Conservation (phyloP, 1,284 basidiomycete genomes). For the Puccinia novopanici region DNA sequence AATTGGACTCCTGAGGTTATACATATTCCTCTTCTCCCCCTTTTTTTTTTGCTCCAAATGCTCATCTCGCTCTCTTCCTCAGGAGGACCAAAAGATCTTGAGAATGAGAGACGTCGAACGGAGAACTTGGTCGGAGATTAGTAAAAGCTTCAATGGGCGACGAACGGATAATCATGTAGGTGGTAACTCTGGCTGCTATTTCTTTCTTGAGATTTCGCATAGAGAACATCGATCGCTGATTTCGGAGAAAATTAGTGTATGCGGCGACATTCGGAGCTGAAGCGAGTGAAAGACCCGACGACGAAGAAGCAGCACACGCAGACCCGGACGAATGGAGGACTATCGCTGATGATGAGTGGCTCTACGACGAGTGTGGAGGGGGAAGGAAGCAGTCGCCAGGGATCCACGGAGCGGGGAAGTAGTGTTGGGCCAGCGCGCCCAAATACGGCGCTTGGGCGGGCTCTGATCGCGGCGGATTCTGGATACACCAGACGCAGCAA, state of each 20-base stretch:
- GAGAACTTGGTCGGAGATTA: slow-evolving; percentile 52
- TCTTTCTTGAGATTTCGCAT: not conserved
- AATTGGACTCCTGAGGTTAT: slow-evolving; percentile 36
- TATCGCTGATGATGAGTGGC: not conserved
- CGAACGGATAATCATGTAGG: slow-evolving; percentile 53
- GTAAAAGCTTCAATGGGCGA: slow-evolving; percentile 45
- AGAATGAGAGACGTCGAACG: slow-evolving; percentile 50
- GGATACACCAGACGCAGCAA: not conserved
- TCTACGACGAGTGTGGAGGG: not conserved
- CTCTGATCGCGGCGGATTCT: not conserved
- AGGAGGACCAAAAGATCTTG: slow-evolving; percentile 53
- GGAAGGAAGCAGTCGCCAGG: not conserved
- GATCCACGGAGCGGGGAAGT: not conserved
- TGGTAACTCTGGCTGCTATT: not conserved
- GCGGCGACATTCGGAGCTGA: slow-evolving; percentile 12
- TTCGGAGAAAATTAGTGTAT: not conserved
- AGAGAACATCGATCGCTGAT: not conserved
- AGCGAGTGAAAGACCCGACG: not conserved
- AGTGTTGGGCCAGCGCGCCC: not conserved
- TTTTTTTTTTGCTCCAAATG: not conserved
- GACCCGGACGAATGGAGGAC: not conserved
- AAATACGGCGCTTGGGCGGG: not conserved
- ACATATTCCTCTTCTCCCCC: not conserved
- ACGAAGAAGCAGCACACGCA: not conserved
- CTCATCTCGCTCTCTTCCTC: not conserved